Evolutionary conservation across 441 rosid species (phyloP), one percentile per base, ranked within the genome.

Genomic region (Gossypium schwendimanii): DNA sequence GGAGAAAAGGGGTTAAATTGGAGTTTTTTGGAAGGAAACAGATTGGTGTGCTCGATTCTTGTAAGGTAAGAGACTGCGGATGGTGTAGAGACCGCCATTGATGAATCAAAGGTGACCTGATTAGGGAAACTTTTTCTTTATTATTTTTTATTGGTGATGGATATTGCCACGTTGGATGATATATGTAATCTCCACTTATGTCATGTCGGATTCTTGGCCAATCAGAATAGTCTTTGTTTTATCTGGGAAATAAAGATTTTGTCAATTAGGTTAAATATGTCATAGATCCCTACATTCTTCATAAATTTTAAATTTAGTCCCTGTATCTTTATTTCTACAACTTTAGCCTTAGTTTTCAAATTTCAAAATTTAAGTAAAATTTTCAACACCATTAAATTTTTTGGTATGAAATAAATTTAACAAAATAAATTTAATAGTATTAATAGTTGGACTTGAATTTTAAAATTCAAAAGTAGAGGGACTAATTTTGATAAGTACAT

Each of bases 31-130:
- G 36, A 84, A 58, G 53, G 81, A 76, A 65, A 79, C 79, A 83
- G 72, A 54, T 14, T 53, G 61, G 64, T 21, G 47, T 59, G 73
- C n/a, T 71, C 62, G 15, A 71, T 73, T 12, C 72, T 73, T 31
- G 77, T 75, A 8, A 82, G 83, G 57, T 36, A 76, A 83, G 86
- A 63, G 23, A 83, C 71, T 7, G 87, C 73, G 45, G 90, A 83
- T 8, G 86, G 75, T 75, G 90, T 70, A n/a, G 74, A 53, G 71
- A 77, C 80, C 79, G 91, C 87, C 94, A 89, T 89, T 73, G 88
- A 58, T 57, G 8, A 36, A 58, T 11, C 52, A 10, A 24, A 8
- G 31, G 21, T 54, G 26, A 54, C 20, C 26, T 61, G 72, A 66
- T 69, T 11, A 36, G 4, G 53, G 6, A 3, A 49, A n/a, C 4